Evolutionary conservation across 768 basidiomycete species (phyloP).

Genomic region (Fistulinella prunicolor): DNA sequence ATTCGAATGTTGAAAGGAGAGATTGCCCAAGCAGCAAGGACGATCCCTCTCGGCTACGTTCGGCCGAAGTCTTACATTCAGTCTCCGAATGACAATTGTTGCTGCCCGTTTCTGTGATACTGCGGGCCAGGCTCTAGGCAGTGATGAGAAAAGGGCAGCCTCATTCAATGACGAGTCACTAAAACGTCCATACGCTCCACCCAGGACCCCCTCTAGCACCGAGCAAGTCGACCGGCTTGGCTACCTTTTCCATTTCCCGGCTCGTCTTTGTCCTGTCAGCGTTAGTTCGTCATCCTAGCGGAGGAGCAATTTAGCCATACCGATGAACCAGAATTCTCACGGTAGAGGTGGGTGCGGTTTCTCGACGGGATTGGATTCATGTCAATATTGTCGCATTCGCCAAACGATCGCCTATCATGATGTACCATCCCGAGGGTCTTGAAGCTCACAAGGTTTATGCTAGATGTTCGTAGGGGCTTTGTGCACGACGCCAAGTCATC

Average conservation of each 20-base stretch:
- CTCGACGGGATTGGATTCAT: no score
- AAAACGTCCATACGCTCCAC: background rate
- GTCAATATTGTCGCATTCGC: background rate
- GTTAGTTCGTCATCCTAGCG: background rate
- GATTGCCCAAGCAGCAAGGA: no score
- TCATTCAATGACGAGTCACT: background rate
- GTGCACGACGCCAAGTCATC: constrained; percentile 12
- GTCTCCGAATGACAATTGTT: background rate
- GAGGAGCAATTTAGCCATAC: background rate
- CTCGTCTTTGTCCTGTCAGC: background rate
- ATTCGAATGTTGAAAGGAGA: no score
- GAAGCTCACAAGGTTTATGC: constrained; percentile 8
- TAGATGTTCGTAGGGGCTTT: constrained; percentile 5
- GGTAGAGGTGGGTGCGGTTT: constrained; percentile 11
- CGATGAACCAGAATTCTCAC: constrained; percentile 14
- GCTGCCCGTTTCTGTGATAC: no score
- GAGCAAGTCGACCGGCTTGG: background rate
- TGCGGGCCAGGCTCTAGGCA: no score
- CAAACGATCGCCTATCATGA: background rate
- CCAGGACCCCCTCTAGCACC: background rate
- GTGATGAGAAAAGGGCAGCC: background rate
- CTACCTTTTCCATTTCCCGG: background rate
- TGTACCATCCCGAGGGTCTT: background rate
- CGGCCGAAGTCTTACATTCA: background rate
- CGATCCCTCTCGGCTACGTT: no score